phyloP scores from a whole-genome alignment of 2,329 filamentous ascomycete genomes.

The Phyllosticta citriasiana region DNA sequence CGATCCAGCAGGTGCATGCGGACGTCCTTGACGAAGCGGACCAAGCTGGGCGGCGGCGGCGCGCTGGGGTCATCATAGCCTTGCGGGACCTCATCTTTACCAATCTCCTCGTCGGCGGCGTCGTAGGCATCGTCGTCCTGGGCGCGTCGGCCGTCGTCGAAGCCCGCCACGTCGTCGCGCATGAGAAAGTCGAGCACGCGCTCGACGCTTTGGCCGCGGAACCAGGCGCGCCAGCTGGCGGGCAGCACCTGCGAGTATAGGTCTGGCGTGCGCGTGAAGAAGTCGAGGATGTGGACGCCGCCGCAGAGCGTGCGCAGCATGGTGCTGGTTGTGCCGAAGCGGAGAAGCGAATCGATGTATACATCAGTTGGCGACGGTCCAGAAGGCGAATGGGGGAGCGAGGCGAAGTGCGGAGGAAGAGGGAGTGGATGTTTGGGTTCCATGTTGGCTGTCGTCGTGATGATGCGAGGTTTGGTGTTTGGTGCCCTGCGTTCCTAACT shows the following conservation, averaged over 20 bases:
- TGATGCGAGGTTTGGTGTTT: background rate
- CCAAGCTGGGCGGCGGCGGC: conserved; percentile 45
- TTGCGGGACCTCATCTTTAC: conserved; percentile 15
- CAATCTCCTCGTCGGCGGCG: background rate
- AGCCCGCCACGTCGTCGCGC: conserved; percentile 56
- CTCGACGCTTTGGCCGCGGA: conserved; percentile 49
- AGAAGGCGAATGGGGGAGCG: conserved; percentile 38
- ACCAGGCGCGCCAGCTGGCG: conserved; percentile 70
- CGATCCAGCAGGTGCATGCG: conserved; percentile 59
- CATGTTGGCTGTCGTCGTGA: conserved; percentile 24
- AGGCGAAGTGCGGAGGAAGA: conserved; percentile 57
- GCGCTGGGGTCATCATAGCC: conserved; percentile 21
- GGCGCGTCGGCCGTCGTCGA: conserved; percentile 8
- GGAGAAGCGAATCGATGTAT: conserved; percentile 68
- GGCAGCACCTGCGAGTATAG: conserved; percentile 72
- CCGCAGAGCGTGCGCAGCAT: conserved; percentile 85
- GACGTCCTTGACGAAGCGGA: conserved; percentile 63
- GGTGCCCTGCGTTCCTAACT: background rate
- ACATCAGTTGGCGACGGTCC: conserved; percentile 44
- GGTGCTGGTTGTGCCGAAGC: conserved; percentile 63
- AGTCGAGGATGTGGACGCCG: conserved; percentile 94
- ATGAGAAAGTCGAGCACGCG: conserved; percentile 74
- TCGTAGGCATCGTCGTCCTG: background rate
- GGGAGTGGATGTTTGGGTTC: conserved; percentile 50
- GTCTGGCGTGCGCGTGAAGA: conserved; percentile 77